Evolutionary conservation across 805 yeast genomes (phyloP).

Genomic region (Candida nanaspora): DNA sequence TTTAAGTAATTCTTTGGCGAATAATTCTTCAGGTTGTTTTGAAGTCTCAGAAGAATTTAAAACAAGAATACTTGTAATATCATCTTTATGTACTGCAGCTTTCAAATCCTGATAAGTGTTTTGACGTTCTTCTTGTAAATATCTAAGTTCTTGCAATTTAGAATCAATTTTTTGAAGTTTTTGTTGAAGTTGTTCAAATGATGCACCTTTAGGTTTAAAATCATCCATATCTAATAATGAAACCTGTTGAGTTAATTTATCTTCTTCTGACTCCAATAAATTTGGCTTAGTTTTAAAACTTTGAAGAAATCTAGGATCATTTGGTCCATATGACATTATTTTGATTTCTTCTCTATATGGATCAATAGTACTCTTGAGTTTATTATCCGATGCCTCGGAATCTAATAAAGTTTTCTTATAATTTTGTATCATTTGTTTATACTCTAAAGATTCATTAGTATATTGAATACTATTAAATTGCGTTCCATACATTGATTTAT

Average conservation of each 20-base stretch:
- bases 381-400: constrained; percentile 53
- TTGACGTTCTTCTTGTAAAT: constrained; percentile 56
- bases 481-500: constrained; percentile 28
- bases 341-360: constrained; percentile 34
- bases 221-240: constrained; percentile 66
- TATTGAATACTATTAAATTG: constrained; percentile 26
- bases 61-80: constrained; percentile 70
- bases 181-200: constrained; percentile 14
- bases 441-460: constrained; percentile 7
- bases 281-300: constrained; percentile 20
- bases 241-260: constrained; percentile 21
- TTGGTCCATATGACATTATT: constrained; percentile 37
- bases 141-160: constrained; percentile 52
- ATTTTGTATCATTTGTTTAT: constrained; percentile 49
- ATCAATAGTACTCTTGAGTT: constrained; percentile 41
- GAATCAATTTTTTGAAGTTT: constrained; percentile 47
- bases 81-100: constrained; percentile 68
- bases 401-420: constrained; percentile 54
- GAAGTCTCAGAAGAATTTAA: constrained; percentile 42
- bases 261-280: no score
- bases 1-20: constrained; percentile 68
- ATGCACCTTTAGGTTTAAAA: constrained; percentile 4
- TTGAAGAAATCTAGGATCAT: constrained; percentile 30
- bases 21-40: constrained; percentile 41
- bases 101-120: constrained; percentile 60